Percentiles rank a stretch among this genome's conserved stretches.
Conservation (phyloP, 257 asterid genomes). For the Jasminum sambac region DNA sequence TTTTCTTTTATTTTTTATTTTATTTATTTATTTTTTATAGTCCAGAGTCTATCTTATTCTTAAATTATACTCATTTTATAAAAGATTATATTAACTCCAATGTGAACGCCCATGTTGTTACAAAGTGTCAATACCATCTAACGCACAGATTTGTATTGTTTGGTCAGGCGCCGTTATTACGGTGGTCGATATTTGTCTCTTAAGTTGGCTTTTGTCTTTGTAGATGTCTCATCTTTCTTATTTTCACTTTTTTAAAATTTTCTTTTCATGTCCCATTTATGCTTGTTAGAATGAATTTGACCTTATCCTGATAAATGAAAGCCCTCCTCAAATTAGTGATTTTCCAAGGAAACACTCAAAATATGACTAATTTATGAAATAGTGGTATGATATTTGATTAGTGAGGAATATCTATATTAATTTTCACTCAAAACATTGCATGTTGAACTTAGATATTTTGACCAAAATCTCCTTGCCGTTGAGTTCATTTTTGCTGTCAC, state of each 20-base stretch:
- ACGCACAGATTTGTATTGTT: not conserved
- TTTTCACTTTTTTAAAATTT: not conserved
- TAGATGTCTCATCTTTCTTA: conserved; percentile 1
- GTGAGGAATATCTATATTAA: conserved; percentile 10
- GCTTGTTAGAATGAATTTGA: not conserved
- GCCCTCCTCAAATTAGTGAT: not conserved
- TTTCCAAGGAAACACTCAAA: not conserved
- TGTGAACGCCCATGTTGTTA: not conserved
- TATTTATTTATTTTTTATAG: not conserved
- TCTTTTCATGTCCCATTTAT: conserved; percentile 5
- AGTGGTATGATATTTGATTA: not conserved
- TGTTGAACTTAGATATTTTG: not conserved
- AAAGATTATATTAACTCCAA: conserved; percentile 7
- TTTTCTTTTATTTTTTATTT: not conserved
- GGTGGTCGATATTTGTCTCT: not conserved
- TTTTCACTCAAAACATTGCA: not conserved
- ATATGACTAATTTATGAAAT: not conserved
- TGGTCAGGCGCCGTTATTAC: not conserved
- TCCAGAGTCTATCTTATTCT: conserved; percentile 6
- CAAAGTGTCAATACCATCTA: not conserved
- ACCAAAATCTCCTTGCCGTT: conserved; percentile 8
- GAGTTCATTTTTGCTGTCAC: not conserved
- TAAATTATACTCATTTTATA: not conserved
- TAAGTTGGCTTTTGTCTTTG: conserved; percentile 14
- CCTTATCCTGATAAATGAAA: not conserved